Percentiles rank a stretch among this genome's conserved stretches.
phyloP scores from a whole-genome alignment of 352 stramenopile species.

The Globisporangium nunn region DNA sequence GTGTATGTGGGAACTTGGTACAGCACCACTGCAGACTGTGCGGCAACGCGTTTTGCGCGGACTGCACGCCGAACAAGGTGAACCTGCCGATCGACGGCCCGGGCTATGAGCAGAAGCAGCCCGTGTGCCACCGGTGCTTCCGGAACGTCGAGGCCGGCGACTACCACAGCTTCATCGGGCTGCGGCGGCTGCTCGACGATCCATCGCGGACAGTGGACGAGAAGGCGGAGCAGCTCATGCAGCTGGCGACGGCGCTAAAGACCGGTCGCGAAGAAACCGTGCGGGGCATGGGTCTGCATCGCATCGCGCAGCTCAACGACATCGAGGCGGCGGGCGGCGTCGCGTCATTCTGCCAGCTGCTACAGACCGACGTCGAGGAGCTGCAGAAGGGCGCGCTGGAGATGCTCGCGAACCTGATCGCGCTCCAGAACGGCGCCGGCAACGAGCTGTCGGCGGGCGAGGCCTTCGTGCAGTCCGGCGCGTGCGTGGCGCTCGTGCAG shows the following conservation, averaged over 20 bases:
- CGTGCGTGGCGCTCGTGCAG: constrained; percentile 45
- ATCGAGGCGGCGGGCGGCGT: constrained; percentile 75
- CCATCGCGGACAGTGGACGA: constrained; percentile 25
- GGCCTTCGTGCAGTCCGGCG: constrained; percentile 53
- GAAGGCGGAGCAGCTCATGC: constrained; percentile 61
- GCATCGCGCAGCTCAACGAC: constrained; percentile 79
- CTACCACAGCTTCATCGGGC: constrained; percentile 65
- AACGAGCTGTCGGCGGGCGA: constrained; percentile 62
- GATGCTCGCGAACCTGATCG: constrained; percentile 72
- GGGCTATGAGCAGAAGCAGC: constrained; percentile 61
- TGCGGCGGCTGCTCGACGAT: constrained; percentile 53
- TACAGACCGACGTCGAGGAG: constrained; percentile 43
- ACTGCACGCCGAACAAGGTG: constrained; percentile 72
- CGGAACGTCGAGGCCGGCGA: constrained; percentile 64
- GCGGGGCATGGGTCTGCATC: constrained; percentile 59
- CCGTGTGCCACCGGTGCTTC: constrained; percentile 67
- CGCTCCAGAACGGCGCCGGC: constrained; percentile 61
- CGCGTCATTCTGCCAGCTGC: constrained; percentile 58
- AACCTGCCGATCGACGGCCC: constrained; percentile 48
- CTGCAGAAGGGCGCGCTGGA: constrained; percentile 54
- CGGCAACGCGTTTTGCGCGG: constrained; percentile 61
- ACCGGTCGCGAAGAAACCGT: constrained; percentile 54
- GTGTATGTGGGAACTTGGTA: neutral
- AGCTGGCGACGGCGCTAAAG: constrained; percentile 50
- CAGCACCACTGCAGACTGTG: constrained; percentile 77